Conservation (phyloP, 148 eudicot species). For the Spergularia bocconei region DNA sequence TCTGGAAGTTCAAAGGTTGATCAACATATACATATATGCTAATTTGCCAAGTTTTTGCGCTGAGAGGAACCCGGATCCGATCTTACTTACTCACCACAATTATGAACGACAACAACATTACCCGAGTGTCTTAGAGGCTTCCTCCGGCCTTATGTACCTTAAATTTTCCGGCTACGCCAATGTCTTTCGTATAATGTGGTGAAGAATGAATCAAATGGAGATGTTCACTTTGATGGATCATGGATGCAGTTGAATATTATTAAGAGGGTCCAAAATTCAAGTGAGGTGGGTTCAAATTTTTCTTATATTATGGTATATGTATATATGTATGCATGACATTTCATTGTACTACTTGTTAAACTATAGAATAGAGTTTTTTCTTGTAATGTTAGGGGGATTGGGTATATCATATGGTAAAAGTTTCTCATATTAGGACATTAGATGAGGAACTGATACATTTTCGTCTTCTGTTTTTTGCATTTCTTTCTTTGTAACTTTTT, state of each 20-base stretch:
- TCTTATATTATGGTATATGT: slow-evolving; percentile 22
- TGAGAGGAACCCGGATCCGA: slow-evolving; percentile 96
- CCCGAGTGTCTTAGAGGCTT: too few species aligned
- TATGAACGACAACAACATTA: too few species aligned
- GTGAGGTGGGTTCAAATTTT: slow-evolving; percentile 20
- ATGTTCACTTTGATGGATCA: background rate
- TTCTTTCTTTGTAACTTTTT: background rate
- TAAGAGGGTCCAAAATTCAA: slow-evolving; percentile 11
- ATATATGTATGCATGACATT: slow-evolving; percentile 27
- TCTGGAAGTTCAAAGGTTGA: background rate
- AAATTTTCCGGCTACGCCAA: background rate
- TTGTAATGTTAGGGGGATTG: slow-evolving; percentile 16
- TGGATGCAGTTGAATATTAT: slow-evolving; percentile 14
- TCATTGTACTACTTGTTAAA: slow-evolving; percentile 8
- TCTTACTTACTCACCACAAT: background rate
- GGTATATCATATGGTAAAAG: slow-evolving; percentile 28
- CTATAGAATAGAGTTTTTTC: slow-evolving; percentile 21
- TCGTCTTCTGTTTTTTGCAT: slow-evolving; percentile 2
- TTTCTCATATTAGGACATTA: slow-evolving; percentile 23
- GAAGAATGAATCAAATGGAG: slow-evolving; percentile 5
- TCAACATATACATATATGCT: background rate
- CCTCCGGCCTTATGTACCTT: background rate
- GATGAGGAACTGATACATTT: slow-evolving; percentile 30
- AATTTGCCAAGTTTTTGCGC: slow-evolving; percentile 40
- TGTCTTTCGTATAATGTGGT: background rate